Evolutionary conservation across 1,139 yeast genomes (phyloP), one percentile per base, ranked within the genome.

Genomic region (Wickerhamomyces sp.): DNA sequence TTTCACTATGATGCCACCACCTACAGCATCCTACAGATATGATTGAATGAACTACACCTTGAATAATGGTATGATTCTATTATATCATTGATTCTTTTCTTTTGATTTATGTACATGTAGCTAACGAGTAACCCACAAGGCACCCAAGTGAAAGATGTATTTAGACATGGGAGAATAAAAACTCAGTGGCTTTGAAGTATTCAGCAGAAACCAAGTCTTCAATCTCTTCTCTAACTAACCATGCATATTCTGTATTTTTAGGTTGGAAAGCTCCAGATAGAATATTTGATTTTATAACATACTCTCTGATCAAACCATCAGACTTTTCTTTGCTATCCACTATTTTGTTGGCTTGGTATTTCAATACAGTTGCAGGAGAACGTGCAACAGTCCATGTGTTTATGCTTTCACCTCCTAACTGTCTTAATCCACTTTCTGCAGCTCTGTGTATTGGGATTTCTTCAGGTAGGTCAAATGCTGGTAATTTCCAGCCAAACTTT

Each of bases 301-400:
- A 93, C 50, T 63, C 68, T 46, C 63, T 54, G 2, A 51, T 43
- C n/a, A 53, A 39, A 4, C 44, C 48, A 23, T 56, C 52, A n/a
- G 52, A 27, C 14, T 53, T 39, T 2, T 54, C 55, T 11, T 53
- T 27, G 11, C 39, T 33, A 14, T 42, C 42, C 29, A 63, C 60
- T 42, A 58, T 41, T n/a, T 49, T 44, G 2, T 57, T 57, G 37
- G 58, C 58, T 4, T 58, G 56, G 41, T 63, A 66, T 52, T 71
- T 67, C 49, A 79, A 59, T 7, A 86, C 81, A 49, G 86, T 94
- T 41, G 93, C 84, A 38, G 99, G 99, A 10, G 86, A 84, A 51
- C 79, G 80, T 27, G 98, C 88, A 15, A 93, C 96, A 23, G 88
- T 80, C 86, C 95, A 93, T 43, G 91, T 84, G 64, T 89, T 85